Evolutionary conservation across 176 grass and related monocot species (phyloP).

Genomic region (Eragrostis nindensis): DNA sequence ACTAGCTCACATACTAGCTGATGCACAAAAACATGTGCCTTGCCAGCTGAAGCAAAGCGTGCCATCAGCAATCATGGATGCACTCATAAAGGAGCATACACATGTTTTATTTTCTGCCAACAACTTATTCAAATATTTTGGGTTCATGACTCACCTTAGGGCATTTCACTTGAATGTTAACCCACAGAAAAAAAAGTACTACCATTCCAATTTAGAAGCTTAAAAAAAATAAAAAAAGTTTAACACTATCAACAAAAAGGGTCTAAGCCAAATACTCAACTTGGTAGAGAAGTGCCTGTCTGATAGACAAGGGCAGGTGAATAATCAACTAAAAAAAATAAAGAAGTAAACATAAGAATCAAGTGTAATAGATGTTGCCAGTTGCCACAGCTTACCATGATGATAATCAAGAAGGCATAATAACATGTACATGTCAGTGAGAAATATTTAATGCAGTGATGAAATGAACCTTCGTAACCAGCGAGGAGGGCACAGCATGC

Average conservation of each 20-base stretch:
- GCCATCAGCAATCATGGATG: not conserved
- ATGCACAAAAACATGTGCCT: not conserved
- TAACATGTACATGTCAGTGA: not conserved
- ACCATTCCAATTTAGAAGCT: not conserved
- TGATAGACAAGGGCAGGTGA: not conserved
- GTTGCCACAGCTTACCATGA: not conserved
- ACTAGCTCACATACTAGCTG: not conserved
- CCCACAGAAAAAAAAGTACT: not conserved
- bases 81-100: not conserved
- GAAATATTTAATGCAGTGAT: not conserved
- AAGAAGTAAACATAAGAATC: slow-evolving; percentile 3
- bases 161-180: not conserved
- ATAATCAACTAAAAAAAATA: not conserved
- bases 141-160: not conserved
- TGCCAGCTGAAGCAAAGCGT: slow-evolving; percentile 7
- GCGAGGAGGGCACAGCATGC: not conserved
- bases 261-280: not conserved
- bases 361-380: not conserved
- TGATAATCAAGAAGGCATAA: not conserved
- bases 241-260: not conserved
- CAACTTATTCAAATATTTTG: not conserved
- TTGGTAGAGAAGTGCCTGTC: not conserved
- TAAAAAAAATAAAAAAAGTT: not conserved
- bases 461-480: not conserved
- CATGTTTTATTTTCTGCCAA: not conserved